A percentile compares a stretch with the other conserved stretches of the same genome.
These are phyloP conservation scores for Magnolia kwangsiensis DNA, from an alignment of 164 flowering plant species.

Conservation along the genomic window DNA sequence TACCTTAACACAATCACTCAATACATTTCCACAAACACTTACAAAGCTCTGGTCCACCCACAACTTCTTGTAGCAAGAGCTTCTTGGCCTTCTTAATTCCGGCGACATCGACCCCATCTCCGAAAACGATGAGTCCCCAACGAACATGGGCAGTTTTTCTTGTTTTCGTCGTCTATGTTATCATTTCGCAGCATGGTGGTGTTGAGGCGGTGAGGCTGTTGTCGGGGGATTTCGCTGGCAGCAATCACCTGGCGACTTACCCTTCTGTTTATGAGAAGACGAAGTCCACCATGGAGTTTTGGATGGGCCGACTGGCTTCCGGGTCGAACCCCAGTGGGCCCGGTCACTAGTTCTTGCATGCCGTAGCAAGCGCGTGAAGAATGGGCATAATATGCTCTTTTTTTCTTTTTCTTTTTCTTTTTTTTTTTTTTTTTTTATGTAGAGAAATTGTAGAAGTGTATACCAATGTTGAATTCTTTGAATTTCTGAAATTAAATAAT, in stretches of 20 bases:
- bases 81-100: too few relatives aligned
- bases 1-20: too few relatives aligned
- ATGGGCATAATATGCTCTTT: too few relatives aligned
- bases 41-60: too few relatives aligned
- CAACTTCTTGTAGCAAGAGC: too few relatives aligned
- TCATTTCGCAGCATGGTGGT: background rate
- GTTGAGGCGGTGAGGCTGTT: conserved; percentile 10
- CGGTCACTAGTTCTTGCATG: conserved; percentile 2
- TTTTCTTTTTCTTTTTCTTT: too few relatives aligned
- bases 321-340: conserved; percentile 15
- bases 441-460: too few relatives aligned
- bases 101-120: too few relatives aligned
- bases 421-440: too few relatives aligned
- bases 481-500: too few relatives aligned
- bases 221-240: background rate
- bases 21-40: too few relatives aligned
- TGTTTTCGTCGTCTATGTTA: background rate
- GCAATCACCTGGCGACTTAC: conserved; percentile 1
- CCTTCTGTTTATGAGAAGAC: conserved; percentile 8
- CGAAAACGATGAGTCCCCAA: background rate
- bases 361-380: background rate
- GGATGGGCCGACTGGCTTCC: conserved; percentile 6
- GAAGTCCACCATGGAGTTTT: background rate
- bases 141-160: background rate
- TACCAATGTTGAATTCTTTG: too few relatives aligned